These are phyloP conservation scores for Limtongia smithiae DNA, from an alignment of 805 yeast genomes.

Conservation along the genomic window DNA sequence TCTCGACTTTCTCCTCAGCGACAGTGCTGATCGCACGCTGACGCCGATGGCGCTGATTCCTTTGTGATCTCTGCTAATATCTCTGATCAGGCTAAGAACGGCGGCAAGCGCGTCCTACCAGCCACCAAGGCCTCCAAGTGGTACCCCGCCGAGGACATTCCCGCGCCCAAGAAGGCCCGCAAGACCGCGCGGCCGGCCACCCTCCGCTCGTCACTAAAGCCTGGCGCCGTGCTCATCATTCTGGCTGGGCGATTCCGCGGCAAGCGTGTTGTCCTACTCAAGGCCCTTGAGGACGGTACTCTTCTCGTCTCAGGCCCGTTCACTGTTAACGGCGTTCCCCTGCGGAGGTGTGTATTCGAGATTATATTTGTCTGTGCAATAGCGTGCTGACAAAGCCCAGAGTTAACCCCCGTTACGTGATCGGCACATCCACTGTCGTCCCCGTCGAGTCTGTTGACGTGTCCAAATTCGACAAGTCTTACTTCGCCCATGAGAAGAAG, in stretches of 20 bases:
- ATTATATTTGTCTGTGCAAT: background rate
- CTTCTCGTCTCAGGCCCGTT: constrained; percentile 97
- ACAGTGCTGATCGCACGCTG: background rate
- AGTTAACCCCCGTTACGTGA: constrained; percentile 96
- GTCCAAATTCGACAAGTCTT: constrained; percentile 85
- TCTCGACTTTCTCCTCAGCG: too few relatives aligned
- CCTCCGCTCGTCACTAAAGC: constrained; percentile 91
- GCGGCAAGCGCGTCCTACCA: constrained; percentile 38
- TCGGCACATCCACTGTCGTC: constrained; percentile 95
- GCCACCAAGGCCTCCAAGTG: constrained; percentile 71
- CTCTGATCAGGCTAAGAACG: constrained; percentile 37
- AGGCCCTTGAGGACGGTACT: constrained; percentile 96
- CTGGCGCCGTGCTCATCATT: constrained; percentile 96
- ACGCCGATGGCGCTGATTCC: background rate
- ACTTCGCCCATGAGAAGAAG: constrained; percentile 94
- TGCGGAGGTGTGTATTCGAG: constrained; percentile 61
- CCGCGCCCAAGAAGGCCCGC: constrained; percentile 84
- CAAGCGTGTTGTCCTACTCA: constrained; percentile 97
- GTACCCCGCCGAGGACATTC: constrained; percentile 90
- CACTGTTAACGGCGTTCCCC: constrained; percentile 99
- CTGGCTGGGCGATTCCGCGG: constrained; percentile 99
- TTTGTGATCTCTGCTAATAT: background rate
- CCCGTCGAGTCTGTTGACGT: constrained; percentile 75
- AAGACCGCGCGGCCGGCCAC: constrained; percentile 89
- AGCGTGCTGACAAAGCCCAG: constrained; percentile 7